A percentile compares a stretch with the other conserved stretches of the same genome.
Evolutionary conservation across 176 grass and related monocot species (phyloP).

Genomic region (Aegilops umbellulata): DNA sequence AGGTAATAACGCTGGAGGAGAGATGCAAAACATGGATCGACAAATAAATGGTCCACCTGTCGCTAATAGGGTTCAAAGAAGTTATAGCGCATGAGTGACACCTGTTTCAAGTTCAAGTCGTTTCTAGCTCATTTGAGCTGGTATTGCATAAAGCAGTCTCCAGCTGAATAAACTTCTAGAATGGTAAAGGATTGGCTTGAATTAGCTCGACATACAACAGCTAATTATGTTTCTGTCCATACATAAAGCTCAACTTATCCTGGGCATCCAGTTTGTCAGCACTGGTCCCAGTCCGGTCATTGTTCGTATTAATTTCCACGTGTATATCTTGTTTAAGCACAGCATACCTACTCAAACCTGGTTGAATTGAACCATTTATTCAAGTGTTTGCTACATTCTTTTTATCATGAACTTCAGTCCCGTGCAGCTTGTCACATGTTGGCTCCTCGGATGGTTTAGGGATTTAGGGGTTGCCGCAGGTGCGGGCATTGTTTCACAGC

Average conservation of each 20-base stretch:
- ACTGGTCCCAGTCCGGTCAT: neutral
- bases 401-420: neutral
- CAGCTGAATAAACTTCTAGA: neutral
- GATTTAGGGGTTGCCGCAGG: neutral
- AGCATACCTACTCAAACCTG: neutral
- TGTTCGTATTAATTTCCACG: neutral
- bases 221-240: neutral
- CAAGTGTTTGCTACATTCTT: neutral
- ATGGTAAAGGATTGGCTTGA: neutral
- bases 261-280: neutral
- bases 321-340: neutral
- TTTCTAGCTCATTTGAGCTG: neutral
- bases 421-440: neutral
- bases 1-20: too few species aligned
- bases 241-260: neutral
- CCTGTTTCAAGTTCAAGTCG: neutral
- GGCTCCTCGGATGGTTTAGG: neutral
- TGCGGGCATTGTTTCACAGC: neutral
- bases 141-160: neutral
- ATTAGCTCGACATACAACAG: too few species aligned
- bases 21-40: too few species aligned
- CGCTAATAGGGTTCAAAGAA: rapidly evolving
- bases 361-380: neutral
- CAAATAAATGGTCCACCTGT: neutral
- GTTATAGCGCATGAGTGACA: neutral